Base-by-base conservation (phyloP, 306 rosid genomes). In the Malus orientalis region DNA sequence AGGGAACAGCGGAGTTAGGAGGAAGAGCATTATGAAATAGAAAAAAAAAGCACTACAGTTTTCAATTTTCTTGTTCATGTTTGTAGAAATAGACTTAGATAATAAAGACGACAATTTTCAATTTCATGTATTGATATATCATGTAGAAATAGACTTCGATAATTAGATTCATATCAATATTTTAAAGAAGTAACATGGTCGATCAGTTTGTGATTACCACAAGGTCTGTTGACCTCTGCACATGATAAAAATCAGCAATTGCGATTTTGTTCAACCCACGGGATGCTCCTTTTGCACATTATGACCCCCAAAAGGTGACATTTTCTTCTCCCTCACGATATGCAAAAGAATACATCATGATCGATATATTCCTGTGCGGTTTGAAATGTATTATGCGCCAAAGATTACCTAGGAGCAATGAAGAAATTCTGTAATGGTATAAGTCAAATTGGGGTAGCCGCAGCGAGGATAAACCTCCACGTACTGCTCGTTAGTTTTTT, bases 281-380 rank as follows among this genome's bases (percentile, higher is more conserved):
- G 25, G 4, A 54, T 72, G 75, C 57, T 80, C 58, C 47, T 32
- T 70, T 80, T 74, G 45, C 27, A 71, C 71, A 63, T 61, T 72
- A 54, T 61, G 71, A 81, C 40, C 59, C 74, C 19, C 11, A 54
- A 38, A 15, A 33, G 29, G 47, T 7, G 9, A 44, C 87, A 75
- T 69, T 76, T 44, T 49, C 89, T 82, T 86, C 76, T 32, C 4
- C 85, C 81, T 69, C 82, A 86, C 79, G 93, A 49, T 68, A 76
- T 13, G 20, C 22, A 22, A 55, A n/a, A 4, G 13, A 8, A 8
- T 5, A 14, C 4, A 23, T 23, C 15, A 5, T 4, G 9, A 7
- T 33, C 10, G 55, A 15, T 49, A 4, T 19, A 10, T 19, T 51
- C 62, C 44, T 49, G 18, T n/a, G n/a, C 36, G 13, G 55, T 55